Conservation (phyloP, 164 flowering plant species). For the Hamamelis virginiana region DNA sequence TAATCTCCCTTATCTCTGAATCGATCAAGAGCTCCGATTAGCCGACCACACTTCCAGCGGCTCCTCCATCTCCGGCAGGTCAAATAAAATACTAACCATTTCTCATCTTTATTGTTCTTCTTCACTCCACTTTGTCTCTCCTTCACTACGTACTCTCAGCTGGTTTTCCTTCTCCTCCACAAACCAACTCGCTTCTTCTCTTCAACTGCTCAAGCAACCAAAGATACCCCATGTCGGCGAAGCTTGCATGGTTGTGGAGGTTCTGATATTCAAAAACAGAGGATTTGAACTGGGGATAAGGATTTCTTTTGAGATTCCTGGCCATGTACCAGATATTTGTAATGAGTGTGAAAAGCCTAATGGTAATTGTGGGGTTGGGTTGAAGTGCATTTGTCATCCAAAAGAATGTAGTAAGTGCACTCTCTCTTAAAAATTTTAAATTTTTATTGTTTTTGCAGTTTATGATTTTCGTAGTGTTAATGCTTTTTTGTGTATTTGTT, state of each 20-base stretch:
- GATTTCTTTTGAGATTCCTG: constrained; percentile 56
- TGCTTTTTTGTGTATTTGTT: constrained; percentile 8
- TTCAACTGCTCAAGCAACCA: constrained; percentile 46
- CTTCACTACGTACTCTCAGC: constrained; percentile 41
- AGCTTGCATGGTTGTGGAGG: constrained; percentile 21
- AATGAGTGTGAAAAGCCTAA: constrained; percentile 56
- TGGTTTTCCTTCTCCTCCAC: constrained; percentile 45
- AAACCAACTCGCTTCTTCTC: constrained; percentile 51
- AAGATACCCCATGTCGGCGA: constrained; percentile 12
- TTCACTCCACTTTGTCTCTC: constrained; percentile 38
- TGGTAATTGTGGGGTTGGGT: constrained; percentile 60
- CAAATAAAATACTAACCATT: constrained; percentile 36
- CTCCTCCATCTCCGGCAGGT: no score
- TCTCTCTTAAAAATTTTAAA: neutral
- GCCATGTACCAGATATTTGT: constrained; percentile 47
- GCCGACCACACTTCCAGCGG: no score
- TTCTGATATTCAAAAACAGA: neutral
- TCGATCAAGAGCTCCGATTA: no score
- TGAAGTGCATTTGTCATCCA: constrained; percentile 30
- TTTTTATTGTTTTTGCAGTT: neutral
- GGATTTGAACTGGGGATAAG: constrained; percentile 44
- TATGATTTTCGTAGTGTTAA: neutral
- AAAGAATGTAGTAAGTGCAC: constrained; percentile 52
- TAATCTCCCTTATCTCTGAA: no score
- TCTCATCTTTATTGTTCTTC: constrained; percentile 41